Evolutionary conservation across 2,329 filamentous ascomycete genomes (phyloP), one percentile per base, ranked within the genome.

Genomic region (Acrocalymma vagum): DNA sequence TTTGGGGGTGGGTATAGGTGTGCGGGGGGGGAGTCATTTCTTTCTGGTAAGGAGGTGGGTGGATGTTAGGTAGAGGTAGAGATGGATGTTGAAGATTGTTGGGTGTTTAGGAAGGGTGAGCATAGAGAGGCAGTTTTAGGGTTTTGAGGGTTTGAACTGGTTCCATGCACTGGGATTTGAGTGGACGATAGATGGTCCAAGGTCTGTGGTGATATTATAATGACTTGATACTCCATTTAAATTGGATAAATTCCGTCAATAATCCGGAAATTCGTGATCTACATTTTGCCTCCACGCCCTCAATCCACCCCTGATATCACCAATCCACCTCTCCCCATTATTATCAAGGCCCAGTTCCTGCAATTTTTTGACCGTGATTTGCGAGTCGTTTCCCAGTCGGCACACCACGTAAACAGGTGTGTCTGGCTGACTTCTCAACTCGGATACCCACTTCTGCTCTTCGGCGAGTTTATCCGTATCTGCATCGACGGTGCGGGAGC

Each of bases 381-480:
- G 89, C 9, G 88, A 92, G 64, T 94, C 88, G 49, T 92, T 89
- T 0, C 89, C 89, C 1, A 87, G 75, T 20, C 88, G 78, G 53
- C 89, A 94, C 0, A 94, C 77, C 1, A 90, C 72, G 45, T 87
- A 88, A 15, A 94, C 83, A 0, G 85, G 80, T 3, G 75, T 73
- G 1, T 67, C 60, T 0, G 65, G 45, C 22, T 50, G 29, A 11
- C 44, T 45, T 16, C 53, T 55, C 3, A 71, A 45, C 11, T 60
- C 45, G 8, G 55, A 41, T 2, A 65, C 55, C 68, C 68, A 71
- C 4, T 48, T 28, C 7, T 51, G 37, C 24, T 60, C 52, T 15
- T 49, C 53, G 1, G 24, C 29, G 4, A 45, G 39, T 38, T 49
- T 48, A 13, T 47, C 33, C 14, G 28, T 35, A 13, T 34, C 31